phyloP scores from a whole-genome alignment of 305 asterid species.

The Fraxinus latifolia region DNA sequence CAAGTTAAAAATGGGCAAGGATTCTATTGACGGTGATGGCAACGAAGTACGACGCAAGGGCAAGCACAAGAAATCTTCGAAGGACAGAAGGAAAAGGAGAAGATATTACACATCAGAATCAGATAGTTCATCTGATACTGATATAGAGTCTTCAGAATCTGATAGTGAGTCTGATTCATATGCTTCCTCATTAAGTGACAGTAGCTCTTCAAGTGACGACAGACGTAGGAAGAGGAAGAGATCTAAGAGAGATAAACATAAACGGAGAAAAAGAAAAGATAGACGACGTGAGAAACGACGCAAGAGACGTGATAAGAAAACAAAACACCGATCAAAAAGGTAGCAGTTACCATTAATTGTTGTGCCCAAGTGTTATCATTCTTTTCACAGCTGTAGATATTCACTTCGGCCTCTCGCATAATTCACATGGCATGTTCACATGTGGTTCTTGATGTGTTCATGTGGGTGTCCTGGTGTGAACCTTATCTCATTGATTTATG shows the following conservation, averaged over 20 bases:
- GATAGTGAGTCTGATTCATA: conserved; percentile 68
- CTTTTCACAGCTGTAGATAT: neutral
- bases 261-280: conserved; percentile 69
- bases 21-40: conserved; percentile 38
- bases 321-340: conserved; percentile 81
- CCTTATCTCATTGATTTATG: neutral
- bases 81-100: conserved; percentile 73
- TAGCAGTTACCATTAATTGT: conserved; percentile 19
- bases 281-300: conserved; percentile 73
- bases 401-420: neutral
- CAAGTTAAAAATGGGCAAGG: conserved; percentile 45
- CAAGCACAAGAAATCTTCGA: conserved; percentile 78
- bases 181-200: conserved; percentile 63
- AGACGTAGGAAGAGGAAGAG: conserved; percentile 83
- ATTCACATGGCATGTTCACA: neutral
- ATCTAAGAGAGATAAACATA: conserved; percentile 67
- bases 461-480: neutral
- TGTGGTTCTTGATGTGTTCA: neutral
- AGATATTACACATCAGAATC: conserved; percentile 77
- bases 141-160: conserved; percentile 71
- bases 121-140: conserved; percentile 69
- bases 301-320: conserved; percentile 72
- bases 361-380: neutral
- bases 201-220: conserved; percentile 84
- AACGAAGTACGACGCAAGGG: conserved; percentile 52